Base-by-base conservation (phyloP, 2,329 filamentous ascomycete species). In the Trichoderma citrinoviride region DNA sequence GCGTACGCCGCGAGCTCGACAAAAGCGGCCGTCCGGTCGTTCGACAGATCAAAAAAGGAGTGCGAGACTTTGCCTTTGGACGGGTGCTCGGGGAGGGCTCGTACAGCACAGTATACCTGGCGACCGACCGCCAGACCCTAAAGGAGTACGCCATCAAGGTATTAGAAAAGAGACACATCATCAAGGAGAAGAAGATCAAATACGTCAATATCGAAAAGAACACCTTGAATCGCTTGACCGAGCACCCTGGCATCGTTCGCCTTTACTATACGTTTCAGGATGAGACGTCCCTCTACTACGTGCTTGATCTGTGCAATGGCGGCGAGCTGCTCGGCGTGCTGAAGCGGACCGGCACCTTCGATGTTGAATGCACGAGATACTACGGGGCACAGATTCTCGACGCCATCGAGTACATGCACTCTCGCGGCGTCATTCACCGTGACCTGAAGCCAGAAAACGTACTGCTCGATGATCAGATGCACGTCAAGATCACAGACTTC, bases 141-240 rank as follows among this genome's bases (percentile, higher is more conserved):
- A 96, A 96, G 73, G 94, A 99, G 76, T 98, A 98, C 74, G 95
- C 95, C 27, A 93, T 99, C 79, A 99, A 99, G 77, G 94, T 99
- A 17, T 85, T 99, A 53, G 95, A 99, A 79, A 99, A 99, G 80
- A 87, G 93, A 72, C 95, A 99, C 77, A 99, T 99, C 74, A 99
- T 99, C 82, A 99, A 98, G 78, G 95, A 99, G 80, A 98, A 97
- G 79, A 99, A 99, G 83, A 96, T 99, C 73, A 99, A 99, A 83
- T 99, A 99, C 74, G 95, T 99, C 78, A 99, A 98, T 78, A 99
- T 99, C 72, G 95, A 99, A 78, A 97, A 97, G 80, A 94, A 99
- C 78, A 98, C 95, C 0, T 82, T 99, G 64, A 99, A 99, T 75
- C 89, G 95, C 68, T 82, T 99, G 65, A 98, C 94, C 3, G 94